These are phyloP conservation scores for Tetrahymena borealis DNA, from an alignment of 73 alveolate genomes.

Conservation along the genomic window DNA sequence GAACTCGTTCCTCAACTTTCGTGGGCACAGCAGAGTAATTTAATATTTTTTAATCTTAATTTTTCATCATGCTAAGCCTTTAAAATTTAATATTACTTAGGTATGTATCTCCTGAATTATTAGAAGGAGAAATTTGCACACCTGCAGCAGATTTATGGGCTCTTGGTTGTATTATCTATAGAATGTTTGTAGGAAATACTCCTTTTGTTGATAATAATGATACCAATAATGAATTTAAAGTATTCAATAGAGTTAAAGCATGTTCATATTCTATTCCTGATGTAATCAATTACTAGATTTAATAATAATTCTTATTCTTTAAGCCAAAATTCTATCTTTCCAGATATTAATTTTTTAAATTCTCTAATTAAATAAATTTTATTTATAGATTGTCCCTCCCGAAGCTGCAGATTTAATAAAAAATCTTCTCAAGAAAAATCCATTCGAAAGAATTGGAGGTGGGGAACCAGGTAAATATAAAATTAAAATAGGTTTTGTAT, in stretches of 20 bases:
- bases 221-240: constrained; percentile 7
- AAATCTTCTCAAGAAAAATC: constrained; percentile 21
- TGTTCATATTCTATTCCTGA: constrained; percentile 17
- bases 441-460: constrained; percentile 18
- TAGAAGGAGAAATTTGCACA: constrained; percentile 21
- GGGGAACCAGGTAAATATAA: neutral
- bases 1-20: constrained; percentile 5
- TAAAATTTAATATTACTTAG: neutral
- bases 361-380: neutral
- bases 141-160: constrained; percentile 49
- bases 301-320: too few species aligned
- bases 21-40: constrained; percentile 38
- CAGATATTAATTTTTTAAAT: neutral
- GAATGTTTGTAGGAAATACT: constrained; percentile 40
- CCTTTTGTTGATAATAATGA: constrained; percentile 31
- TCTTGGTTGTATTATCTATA: constrained; percentile 34
- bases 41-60: too few species aligned
- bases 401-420: constrained; percentile 30
- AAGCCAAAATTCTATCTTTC: too few species aligned
- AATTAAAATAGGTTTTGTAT: neutral
- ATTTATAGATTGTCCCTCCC: constrained; percentile 5
- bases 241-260: constrained; percentile 19
- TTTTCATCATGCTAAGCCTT: too few species aligned
- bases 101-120: constrained; percentile 50
- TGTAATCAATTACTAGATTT: too few species aligned